Evolutionary conservation across 148 eudicot genomes (phyloP).

Genomic region (Nepenthes mirabilis): DNA sequence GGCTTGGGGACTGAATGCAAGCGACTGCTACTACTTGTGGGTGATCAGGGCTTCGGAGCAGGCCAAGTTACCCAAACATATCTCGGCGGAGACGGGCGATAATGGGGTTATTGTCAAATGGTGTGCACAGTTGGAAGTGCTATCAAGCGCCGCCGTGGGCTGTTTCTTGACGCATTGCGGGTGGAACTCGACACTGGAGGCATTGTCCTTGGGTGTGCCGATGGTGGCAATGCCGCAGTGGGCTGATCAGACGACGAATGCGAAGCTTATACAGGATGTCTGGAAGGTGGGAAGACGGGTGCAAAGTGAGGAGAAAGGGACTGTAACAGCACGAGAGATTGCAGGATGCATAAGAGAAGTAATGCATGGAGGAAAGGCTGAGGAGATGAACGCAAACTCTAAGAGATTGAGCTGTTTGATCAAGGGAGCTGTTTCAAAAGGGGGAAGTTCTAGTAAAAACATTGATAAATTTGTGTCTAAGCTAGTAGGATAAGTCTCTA

Average conservation of each 20-base stretch:
- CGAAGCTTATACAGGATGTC: conserved; percentile 27
- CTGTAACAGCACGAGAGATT: conserved; percentile 20
- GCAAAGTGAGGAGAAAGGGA: conserved; percentile 16
- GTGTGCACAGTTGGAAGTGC: conserved; percentile 31
- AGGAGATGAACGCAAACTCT: background rate
- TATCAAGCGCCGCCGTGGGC: conserved; percentile 23
- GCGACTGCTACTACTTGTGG: conserved; percentile 34
- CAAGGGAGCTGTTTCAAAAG: background rate
- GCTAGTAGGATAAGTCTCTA: no score
- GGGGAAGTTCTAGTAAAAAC: background rate
- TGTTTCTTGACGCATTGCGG: conserved; percentile 49
- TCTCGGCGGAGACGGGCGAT: conserved; percentile 10
- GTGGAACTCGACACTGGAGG: conserved; percentile 46
- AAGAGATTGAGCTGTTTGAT: background rate
- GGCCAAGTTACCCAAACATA: conserved; percentile 20
- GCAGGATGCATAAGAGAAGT: conserved; percentile 18
- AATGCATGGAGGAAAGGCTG: conserved; percentile 17
- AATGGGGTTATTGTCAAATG: conserved; percentile 36
- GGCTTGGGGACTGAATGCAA: conserved; percentile 22
- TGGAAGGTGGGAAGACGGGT: conserved; percentile 33
- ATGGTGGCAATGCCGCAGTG: conserved; percentile 37
- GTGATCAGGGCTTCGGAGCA: conserved; percentile 37
- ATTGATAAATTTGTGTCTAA: background rate
- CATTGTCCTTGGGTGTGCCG: conserved; percentile 36
- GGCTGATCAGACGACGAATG: conserved; percentile 38